Evolutionary conservation across 805 yeast species (phyloP).

Genomic region (Suhomyces vadensis): DNA sequence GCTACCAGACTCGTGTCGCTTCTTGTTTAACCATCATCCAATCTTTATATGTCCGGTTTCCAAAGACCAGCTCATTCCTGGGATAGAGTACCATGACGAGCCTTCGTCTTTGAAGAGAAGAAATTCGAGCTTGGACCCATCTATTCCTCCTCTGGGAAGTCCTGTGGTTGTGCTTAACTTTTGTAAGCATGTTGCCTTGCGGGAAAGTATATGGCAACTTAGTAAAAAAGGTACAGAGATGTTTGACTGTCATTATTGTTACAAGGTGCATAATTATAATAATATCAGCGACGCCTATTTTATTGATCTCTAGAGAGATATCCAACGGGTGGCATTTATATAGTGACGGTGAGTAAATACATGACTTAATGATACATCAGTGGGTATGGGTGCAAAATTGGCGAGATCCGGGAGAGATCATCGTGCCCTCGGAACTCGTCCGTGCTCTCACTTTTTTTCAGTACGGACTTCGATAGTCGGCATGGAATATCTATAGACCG

Average conservation of each 20-base stretch:
- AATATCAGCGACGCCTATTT: slow-evolving; percentile 44
- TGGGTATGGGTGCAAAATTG: slow-evolving; percentile 1
- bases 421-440: slow-evolving; percentile 1
- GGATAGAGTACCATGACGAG: slow-evolving; percentile 16
- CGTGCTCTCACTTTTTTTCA: not conserved
- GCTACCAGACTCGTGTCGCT: slow-evolving; percentile 40
- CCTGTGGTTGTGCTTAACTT: slow-evolving; percentile 44
- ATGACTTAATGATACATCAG: no score
- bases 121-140: slow-evolving; percentile 8
- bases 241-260: slow-evolving; percentile 48
- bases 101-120: slow-evolving; percentile 10
- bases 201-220: slow-evolving; percentile 44
- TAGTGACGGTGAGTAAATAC: no score
- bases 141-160: slow-evolving; percentile 16
- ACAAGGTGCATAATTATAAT: slow-evolving; percentile 41
- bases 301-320: slow-evolving; percentile 38
- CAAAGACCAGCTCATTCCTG: slow-evolving; percentile 43
- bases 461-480: not conserved
- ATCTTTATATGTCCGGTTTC: slow-evolving; percentile 49
- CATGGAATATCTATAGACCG: not conserved
- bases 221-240: slow-evolving; percentile 39
- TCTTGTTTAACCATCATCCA: slow-evolving; percentile 43
- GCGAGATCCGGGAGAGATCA: not conserved
- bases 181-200: slow-evolving; percentile 44
- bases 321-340: no score